Evolutionary conservation across 1,284 basidiomycete genomes (phyloP), one percentile per base, ranked within the genome.

Genomic region (Malassezia yamatoensis): DNA sequence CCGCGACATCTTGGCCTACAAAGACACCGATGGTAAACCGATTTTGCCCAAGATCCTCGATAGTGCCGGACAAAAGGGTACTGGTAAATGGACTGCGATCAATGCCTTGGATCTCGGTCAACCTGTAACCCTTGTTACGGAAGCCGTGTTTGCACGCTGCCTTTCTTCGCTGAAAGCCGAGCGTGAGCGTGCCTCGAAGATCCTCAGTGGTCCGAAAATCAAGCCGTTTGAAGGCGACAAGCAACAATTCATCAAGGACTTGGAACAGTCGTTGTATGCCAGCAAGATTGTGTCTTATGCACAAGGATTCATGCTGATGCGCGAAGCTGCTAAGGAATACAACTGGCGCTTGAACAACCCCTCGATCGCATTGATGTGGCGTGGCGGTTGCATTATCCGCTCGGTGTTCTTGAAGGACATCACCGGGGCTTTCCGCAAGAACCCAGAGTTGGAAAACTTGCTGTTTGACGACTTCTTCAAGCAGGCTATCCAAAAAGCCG

Each of bases 261-360:
- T 99, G 64, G 93, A 98, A 80, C 94, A 98, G 78, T 93, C 93
- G 51, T 83, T 99, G 60, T 98, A 99, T 79, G 94, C 91, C 46
- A 94, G 90, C 72, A 99, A 99, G 83, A 93, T 99, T 51, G 67
- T 75, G 53, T 74, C 72, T 35, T 75, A 99, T 81, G 89, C 93
- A 21, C 94, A 99, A 80, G 94, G 94, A 68, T 99, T 98, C 82
- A 94, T 98, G 85, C 83, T 99, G 72, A 96, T 98, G 91, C 83
- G 94, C 68, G 87, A 96, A 79, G 93, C 93, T 52, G 93, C 91
- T 53, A 87, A 89, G 77, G 90, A 93, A 81, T 89, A 81, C 87
- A 68, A 75, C 79, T 79, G 76, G 78, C 73, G 73, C 65, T 70
- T 79, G 61, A 78, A 78, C 81, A 94, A 94, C 77, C 86, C 90